Percentiles rank a stretch among this genome's conserved stretches.
Conservation (phyloP, 495 filamentous ascomycete genomes). For the Aspergillus indologenus region DNA sequence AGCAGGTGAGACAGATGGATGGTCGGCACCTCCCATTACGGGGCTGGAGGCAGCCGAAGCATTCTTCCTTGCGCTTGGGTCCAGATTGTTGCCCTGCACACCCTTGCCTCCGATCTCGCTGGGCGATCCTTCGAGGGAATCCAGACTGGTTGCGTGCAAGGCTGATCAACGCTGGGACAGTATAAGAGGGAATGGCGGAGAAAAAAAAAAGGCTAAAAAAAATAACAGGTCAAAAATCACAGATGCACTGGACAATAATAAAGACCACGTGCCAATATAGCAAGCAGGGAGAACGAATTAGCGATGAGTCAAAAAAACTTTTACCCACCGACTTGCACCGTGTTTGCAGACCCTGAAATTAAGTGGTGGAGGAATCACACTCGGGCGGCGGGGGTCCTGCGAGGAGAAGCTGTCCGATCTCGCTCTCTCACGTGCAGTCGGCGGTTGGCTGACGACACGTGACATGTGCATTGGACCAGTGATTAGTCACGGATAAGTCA, state of each 20-base stretch:
- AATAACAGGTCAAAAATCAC: not conserved
- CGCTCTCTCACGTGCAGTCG: conserved; percentile 21
- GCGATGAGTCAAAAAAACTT: not conserved
- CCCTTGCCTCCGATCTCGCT: conserved; percentile 38
- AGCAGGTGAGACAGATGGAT: conserved; percentile 34
- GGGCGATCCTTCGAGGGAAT: conserved; percentile 34
- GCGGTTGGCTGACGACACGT: too few relatives aligned
- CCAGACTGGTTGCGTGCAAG: conserved; percentile 36
- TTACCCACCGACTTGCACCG: not conserved
- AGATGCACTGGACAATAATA: not conserved
- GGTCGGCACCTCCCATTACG: conserved; percentile 44
- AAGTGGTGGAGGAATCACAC: not conserved
- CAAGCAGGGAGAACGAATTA: not conserved
- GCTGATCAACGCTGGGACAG: conserved; percentile 2
- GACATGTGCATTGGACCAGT: not conserved
- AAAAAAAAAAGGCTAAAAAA: not conserved
- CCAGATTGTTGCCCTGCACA: conserved; percentile 30
- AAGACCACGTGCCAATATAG: not conserved
- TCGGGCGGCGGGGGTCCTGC: conserved; percentile 5
- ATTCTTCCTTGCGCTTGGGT: conserved; percentile 33
- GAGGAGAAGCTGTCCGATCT: conserved; percentile 20
- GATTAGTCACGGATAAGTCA: conserved; percentile 1
- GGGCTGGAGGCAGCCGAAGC: conserved; percentile 39
- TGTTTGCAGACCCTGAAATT: not conserved
- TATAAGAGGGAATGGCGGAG: not conserved